phyloP scores from a whole-genome alignment of 208 protist genomes.

The Zelonia costaricensis region DNA sequence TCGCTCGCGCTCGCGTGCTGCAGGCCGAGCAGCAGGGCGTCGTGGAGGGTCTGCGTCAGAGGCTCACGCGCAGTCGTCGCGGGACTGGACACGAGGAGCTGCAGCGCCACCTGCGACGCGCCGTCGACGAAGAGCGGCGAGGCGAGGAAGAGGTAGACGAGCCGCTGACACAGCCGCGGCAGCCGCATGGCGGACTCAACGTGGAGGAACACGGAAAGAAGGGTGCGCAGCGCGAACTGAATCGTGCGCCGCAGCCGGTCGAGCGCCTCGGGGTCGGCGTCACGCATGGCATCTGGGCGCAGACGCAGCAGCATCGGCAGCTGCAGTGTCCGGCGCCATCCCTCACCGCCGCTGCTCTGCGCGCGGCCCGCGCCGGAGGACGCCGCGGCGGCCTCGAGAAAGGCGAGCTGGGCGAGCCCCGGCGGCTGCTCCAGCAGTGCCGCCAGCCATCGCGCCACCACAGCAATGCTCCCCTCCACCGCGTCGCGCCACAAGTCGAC shows the following conservation, averaged over 20 bases:
- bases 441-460: slow-evolving; percentile 47
- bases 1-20: slow-evolving; percentile 26
- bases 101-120: slow-evolving; percentile 40
- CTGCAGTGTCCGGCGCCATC: slow-evolving; percentile 71
- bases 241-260: slow-evolving; percentile 53
- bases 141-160: slow-evolving; percentile 59
- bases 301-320: slow-evolving; percentile 63
- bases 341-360: slow-evolving; percentile 14
- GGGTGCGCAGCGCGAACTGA: slow-evolving; percentile 53
- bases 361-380: background rate
- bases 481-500: slow-evolving; percentile 69
- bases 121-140: slow-evolving; percentile 82
- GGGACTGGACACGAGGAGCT: slow-evolving; percentile 28
- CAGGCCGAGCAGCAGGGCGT: slow-evolving; percentile 25
- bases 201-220: slow-evolving; percentile 50
- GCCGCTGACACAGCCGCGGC: slow-evolving; percentile 35
- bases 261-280: slow-evolving; percentile 32
- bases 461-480: slow-evolving; percentile 43
- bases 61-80: slow-evolving; percentile 8
- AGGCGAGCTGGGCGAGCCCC: slow-evolving; percentile 74
- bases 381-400: slow-evolving; percentile 38
- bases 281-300: slow-evolving; percentile 17
- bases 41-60: slow-evolving; percentile 21
- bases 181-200: slow-evolving; percentile 53
- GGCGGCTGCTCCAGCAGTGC: slow-evolving; percentile 53